Percentiles rank a stretch among this genome's conserved stretches.
These are phyloP conservation scores for Tolypocladium cylindrosporum DNA, from an alignment of 2,329 filamentous ascomycete species.

Conservation along the genomic window DNA sequence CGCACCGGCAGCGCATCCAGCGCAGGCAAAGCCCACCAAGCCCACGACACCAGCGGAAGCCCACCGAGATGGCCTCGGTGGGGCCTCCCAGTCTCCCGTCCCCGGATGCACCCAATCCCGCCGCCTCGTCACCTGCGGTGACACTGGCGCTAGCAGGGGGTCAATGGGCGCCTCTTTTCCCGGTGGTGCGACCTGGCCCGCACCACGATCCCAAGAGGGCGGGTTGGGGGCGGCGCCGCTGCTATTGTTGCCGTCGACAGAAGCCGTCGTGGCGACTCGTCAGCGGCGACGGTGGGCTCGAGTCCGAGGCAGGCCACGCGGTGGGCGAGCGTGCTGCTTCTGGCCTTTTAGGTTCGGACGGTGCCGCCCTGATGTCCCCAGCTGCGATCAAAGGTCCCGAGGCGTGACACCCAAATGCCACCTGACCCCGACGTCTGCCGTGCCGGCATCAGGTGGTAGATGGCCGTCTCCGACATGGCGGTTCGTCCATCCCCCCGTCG, in stretches of 20 bases:
- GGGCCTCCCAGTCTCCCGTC: neutral
- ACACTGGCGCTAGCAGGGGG: neutral
- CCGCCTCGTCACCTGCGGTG: conserved; percentile 3
- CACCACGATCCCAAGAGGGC: neutral
- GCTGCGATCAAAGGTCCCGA: neutral
- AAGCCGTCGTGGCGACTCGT: neutral
- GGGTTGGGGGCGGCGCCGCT: neutral
- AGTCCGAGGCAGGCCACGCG: no score
- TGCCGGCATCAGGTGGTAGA: neutral
- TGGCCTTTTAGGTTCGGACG: neutral
- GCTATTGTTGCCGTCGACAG: neutral
- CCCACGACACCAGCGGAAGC: neutral
- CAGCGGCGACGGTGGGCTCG: neutral
- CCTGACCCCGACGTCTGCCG: neutral
- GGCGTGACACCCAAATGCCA: neutral
- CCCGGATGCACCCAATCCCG: conserved; percentile 1
- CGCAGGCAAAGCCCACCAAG: neutral
- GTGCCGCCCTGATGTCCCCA: neutral
- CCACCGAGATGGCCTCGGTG: neutral
- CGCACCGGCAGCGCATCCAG: neutral
- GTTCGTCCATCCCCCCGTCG: neutral
- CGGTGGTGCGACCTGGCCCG: neutral
- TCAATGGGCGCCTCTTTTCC: neutral
- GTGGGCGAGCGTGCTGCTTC: no score
- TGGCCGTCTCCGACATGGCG: neutral